Percentiles rank a stretch among this genome's conserved stretches.
phyloP scores from a whole-genome alignment of 176 grass and related monocot genomes.

The Oryza rufipogon region DNA sequence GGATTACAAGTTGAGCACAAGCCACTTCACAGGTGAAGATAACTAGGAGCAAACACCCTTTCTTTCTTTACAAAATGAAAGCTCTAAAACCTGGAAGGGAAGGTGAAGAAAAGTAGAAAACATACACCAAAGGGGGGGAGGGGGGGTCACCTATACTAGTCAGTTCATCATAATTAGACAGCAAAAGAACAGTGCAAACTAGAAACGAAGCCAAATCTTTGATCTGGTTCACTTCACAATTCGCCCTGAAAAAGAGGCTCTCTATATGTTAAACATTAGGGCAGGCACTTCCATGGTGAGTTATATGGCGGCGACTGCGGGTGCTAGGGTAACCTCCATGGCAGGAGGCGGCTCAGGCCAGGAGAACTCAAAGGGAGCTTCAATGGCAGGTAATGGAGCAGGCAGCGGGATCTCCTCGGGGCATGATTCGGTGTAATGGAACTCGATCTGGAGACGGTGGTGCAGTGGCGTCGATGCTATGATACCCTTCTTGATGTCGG shows the following conservation, averaged over 20 bases:
- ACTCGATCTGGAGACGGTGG: conserved; percentile 90
- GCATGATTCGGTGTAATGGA: conserved; percentile 73
- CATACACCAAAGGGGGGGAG: conserved; percentile 20
- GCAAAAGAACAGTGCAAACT: conserved; percentile 53
- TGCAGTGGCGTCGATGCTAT: conserved; percentile 69
- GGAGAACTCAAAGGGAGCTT: conserved; percentile 48
- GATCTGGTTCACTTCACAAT: conserved; percentile 51
- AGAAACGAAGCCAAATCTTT: conserved; percentile 61
- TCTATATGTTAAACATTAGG: conserved; percentile 45
- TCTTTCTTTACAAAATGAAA: conserved; percentile 64
- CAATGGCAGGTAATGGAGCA: conserved; percentile 7
- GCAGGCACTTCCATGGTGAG: background rate
- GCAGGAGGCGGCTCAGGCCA: conserved; percentile 46
- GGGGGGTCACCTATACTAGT: conserved; percentile 50
- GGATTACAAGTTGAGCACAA: conserved; percentile 45
- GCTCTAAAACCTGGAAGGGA: conserved; percentile 41
- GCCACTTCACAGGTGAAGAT: conserved; percentile 42
- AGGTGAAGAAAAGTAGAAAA: conserved; percentile 13
- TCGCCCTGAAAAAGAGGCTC: conserved; percentile 28
- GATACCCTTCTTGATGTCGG: conserved; percentile 88
- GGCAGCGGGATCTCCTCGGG: conserved; percentile 12
- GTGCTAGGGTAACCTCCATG: conserved; percentile 31
- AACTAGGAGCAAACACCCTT: conserved; percentile 43
- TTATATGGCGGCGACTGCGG: conserved; percentile 44
- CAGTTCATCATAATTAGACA: conserved; percentile 51